phyloP scores from a whole-genome alignment of 139 green algal species.

The Tetradesmus lagerheimii region DNA sequence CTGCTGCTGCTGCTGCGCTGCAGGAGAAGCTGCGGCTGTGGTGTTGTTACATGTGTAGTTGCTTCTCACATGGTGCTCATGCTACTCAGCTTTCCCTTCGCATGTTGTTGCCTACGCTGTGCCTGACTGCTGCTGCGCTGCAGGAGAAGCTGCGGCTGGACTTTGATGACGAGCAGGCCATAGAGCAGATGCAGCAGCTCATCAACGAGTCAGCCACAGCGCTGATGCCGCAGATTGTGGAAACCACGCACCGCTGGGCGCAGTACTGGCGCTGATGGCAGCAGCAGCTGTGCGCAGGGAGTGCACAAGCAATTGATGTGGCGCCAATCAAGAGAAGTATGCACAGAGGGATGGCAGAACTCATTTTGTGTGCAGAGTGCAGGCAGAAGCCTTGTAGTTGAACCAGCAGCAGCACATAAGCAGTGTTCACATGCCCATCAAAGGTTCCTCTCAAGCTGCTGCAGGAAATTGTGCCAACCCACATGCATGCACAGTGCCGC shows the following conservation, averaged over 20 bases:
- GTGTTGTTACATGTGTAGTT: no score
- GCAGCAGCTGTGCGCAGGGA: not conserved
- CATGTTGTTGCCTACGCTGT: not conserved
- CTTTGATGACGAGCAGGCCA: conserved; percentile 90
- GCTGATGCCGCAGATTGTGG: conserved; percentile 94
- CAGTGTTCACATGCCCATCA: no score
- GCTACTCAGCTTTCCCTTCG: not conserved
- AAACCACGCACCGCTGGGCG: conserved; percentile 92
- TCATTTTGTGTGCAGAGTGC: no score
- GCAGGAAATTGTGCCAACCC: no score
- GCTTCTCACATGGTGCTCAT: not conserved
- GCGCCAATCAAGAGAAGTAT: no score
- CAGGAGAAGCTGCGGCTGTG: conserved; percentile 94
- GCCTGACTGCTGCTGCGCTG: not conserved
- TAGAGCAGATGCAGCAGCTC: conserved; percentile 92
- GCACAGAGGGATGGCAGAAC: no score
- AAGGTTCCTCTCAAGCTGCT: no score
- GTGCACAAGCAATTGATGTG: no score
- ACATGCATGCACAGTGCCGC: no score
- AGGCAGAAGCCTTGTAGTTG: no score
- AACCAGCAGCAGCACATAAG: no score
- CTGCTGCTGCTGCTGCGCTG: not conserved
- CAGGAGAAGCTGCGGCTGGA: conserved; percentile 95
- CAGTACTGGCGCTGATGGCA: conserved; percentile 85
- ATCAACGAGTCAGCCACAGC: conserved; percentile 89